Base-by-base conservation (phyloP, 2,329 filamentous ascomycete species). In the Hypomyces rosellus region DNA sequence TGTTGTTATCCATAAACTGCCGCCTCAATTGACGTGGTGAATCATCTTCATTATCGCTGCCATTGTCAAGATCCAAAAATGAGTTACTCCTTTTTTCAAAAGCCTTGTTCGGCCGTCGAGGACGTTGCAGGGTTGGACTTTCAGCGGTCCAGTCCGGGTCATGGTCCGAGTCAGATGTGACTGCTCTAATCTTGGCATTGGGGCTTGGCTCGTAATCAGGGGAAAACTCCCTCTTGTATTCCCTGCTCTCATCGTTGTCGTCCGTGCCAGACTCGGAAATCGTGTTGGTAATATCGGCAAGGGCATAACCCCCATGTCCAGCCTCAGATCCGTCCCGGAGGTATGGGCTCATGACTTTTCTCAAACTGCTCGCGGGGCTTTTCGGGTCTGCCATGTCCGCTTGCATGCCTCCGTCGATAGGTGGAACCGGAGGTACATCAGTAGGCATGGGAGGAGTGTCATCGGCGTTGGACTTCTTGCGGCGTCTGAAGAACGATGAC, bases 401-500 rank as follows among this genome's bases (percentile, higher is more conserved):
- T 9, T 65, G 57, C 25, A 68, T 50, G 34, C 65, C 64, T 42
- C 69, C 59, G 3, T 67, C 61, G 8, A 69, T 61, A 39, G 70
- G 57, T 18, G 73, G 67, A 46, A 73, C 57, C 1, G 71, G 69
- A 6, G 69, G 66, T 36, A 67, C 68, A 59, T 67, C 71, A 53
- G 64, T 75, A 52, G 67, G 76, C 30, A 84, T 68, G 8, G 85
- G 82, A 34, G 86, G 82, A 37, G 77, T 77, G 18, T 81, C 76
- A 55, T 95, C 90, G 13, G 82, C 80, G 34, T 89, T 70, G 5
- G 91, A 96, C 77, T 92, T 95, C 79, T 97, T 97, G 55, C 91
- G 81, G 53, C 93, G 80, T 55, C 93, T 81, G 72, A 97, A 97
- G 71, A 99, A 97, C 0, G 89, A 92, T 1, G 92, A 95, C 4